Evolutionary conservation across 202 grass and related monocot genomes (phyloP), one percentile per base, ranked within the genome.

Genomic region (Carex sylvatica): DNA sequence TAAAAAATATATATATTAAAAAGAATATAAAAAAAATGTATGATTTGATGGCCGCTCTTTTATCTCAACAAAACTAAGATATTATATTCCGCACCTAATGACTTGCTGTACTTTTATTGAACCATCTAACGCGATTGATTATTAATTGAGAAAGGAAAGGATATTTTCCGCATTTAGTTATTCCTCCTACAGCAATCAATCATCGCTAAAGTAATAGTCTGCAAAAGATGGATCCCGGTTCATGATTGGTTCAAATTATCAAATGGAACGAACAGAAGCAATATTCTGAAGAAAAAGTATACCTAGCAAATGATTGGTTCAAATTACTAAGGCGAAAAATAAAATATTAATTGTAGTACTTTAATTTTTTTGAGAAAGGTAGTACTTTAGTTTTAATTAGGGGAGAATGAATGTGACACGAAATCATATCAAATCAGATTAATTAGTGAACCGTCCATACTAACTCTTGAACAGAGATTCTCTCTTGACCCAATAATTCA

Each of bases 201-300:
- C 47, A 18, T 31, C 24, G n/a, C 12, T 74, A 54, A 74, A 19
- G 38, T n/a, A 58, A 36, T 35, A 36, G 35, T 77, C 28, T 35
- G 1, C 24, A 35, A 76, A 15, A 30, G 54, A 31, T 35, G 23
- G 53, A 58, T 20, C 49, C 73, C 51, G 8, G 52, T 0, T 52
- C 73, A 76, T 58, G 23, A 77, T 77, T 56, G 24, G 51, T 35
- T n/a, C 73, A 58, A 35, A 58, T 58, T 77, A 55, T 56, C 9
- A 54, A 75, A 5, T 75, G 47, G 23, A 75, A n/a, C 11, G 46
- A 49, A 49, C 46, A 49, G 2, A 49, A 49, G 46, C 11, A 49
- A 49, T 49, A 49, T 74, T 74, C 12, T 74, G 19, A 20, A 44
- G 6, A 74, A 74, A 10, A 74, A 14, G 24, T 54, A 54, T 74